A percentile compares a stretch with the other conserved stretches of the same genome.
phyloP scores from a whole-genome alignment of 2,329 filamentous ascomycete genomes.

The Phialocephala sp. region DNA sequence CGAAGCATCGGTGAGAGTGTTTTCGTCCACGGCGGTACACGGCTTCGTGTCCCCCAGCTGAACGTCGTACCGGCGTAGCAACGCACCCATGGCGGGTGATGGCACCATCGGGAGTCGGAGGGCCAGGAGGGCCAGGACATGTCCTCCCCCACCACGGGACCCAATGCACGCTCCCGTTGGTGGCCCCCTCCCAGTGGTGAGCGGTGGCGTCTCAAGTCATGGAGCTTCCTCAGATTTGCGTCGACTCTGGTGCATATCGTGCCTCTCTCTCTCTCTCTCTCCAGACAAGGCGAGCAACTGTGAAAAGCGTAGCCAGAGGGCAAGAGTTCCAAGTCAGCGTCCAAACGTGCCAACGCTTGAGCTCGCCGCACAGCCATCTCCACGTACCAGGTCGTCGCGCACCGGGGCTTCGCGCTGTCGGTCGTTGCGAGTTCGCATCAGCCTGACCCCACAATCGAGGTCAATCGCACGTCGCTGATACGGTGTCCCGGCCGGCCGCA shows the following conservation, averaged over 20 bases:
- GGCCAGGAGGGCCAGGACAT: too few species aligned
- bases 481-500: background rate
- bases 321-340: background rate
- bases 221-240: background rate
- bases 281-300: slow-evolving; percentile 2
- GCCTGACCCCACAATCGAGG: too few species aligned
- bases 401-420: slow-evolving; percentile 10
- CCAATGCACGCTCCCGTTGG: slow-evolving; percentile 14
- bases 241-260: background rate
- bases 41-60: background rate
- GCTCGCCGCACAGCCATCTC: background rate
- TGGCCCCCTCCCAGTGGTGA: background rate
- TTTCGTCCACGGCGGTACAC: background rate
- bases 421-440: too few species aligned
- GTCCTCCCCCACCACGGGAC: background rate
- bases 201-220: background rate
- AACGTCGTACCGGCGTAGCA: background rate
- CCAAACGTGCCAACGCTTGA: slow-evolving; percentile 15
- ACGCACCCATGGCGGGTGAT: background rate
- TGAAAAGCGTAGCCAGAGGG: slow-evolving; percentile 8
- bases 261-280: background rate
- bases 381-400: slow-evolving; percentile 12
- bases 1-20: background rate
- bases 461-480: slow-evolving; percentile 9
- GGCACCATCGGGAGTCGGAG: background rate